Conservation (phyloP, 805 yeast species). For the Citeromyces matritensis region DNA sequence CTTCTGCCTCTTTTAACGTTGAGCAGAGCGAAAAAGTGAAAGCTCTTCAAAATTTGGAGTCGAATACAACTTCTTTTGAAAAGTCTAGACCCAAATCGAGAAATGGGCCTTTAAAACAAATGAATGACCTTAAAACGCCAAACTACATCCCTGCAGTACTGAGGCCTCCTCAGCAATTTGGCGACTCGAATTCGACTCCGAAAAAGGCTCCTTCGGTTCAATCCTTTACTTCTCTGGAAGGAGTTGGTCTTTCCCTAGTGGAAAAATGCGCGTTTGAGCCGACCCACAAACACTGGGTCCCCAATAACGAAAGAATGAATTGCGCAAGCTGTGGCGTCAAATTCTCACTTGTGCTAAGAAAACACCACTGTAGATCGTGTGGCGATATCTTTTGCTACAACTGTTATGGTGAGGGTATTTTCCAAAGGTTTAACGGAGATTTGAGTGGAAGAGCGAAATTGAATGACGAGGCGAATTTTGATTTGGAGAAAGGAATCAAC, state of each 20-base stretch:
- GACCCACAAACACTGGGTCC: conserved; percentile 37
- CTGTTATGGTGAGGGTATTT: conserved; percentile 7
- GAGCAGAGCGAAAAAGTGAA: background rate
- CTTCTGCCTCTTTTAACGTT: background rate
- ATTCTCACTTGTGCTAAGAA: conserved; percentile 15
- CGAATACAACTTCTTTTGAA: conserved; percentile 7
- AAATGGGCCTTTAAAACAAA: conserved; percentile 17
- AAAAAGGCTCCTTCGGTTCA: too few relatives aligned
- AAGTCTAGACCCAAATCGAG: conserved; percentile 3
- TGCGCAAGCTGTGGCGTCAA: conserved; percentile 17
- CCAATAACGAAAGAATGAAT: conserved; percentile 19
- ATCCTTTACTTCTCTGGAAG: background rate
- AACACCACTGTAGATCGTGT: conserved; percentile 39
- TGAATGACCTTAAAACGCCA: conserved; percentile 30
- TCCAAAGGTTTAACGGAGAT: too few relatives aligned
- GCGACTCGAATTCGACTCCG: too few relatives aligned
- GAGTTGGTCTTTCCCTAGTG: background rate
- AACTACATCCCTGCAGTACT: conserved; percentile 37
- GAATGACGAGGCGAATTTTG: conserved; percentile 18
- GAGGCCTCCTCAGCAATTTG: conserved; percentile 15
- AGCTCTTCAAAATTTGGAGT: conserved; percentile 9
- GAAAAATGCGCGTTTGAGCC: conserved; percentile 19
- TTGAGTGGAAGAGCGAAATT: conserved; percentile 12
- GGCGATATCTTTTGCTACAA: conserved; percentile 27
- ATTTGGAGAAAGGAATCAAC: conserved; percentile 4